phyloP scores from a whole-genome alignment of 208 protist genomes.

The Crithidia fasciculata region DNA sequence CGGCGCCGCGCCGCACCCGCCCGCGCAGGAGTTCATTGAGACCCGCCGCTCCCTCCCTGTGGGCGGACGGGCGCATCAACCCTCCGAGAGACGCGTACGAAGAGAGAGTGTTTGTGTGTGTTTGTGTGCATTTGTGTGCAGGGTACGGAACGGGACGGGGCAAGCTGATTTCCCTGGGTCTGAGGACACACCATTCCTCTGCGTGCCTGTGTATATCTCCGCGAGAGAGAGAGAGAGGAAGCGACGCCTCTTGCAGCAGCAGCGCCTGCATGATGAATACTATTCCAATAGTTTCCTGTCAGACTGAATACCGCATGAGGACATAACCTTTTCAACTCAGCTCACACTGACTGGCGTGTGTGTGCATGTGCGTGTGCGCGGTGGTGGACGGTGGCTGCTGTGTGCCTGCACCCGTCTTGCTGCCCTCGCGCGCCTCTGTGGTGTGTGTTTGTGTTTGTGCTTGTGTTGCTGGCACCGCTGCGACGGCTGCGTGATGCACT shows the following conservation, averaged over 20 bases:
- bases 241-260: no score
- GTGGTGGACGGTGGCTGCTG: no score
- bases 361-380: no score
- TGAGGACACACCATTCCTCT: no score
- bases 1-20: neutral
- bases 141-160: no score
- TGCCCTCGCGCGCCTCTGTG: neutral
- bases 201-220: no score
- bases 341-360: slow-evolving; percentile 23
- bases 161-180: no score
- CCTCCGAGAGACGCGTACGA: slow-evolving; percentile 15
- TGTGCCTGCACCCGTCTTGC: neutral
- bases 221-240: no score
- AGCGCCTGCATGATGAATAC: slow-evolving; percentile 28
- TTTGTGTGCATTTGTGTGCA: no score
- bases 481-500: slow-evolving; percentile 25
- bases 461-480: neutral
- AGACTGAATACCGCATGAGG: slow-evolving; percentile 36
- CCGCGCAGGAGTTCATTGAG: slow-evolving; percentile 29
- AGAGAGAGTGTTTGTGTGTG: no score
- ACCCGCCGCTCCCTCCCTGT: slow-evolving; percentile 16
- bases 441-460: no score
- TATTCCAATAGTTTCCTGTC: slow-evolving; percentile 38
- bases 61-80: slow-evolving; percentile 32
- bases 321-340: slow-evolving; percentile 28